A percentile compares a stretch with the other conserved stretches of the same genome.
phyloP scores from a whole-genome alignment of 1,139 yeast species.

The Yamadazyma dushanensis region DNA sequence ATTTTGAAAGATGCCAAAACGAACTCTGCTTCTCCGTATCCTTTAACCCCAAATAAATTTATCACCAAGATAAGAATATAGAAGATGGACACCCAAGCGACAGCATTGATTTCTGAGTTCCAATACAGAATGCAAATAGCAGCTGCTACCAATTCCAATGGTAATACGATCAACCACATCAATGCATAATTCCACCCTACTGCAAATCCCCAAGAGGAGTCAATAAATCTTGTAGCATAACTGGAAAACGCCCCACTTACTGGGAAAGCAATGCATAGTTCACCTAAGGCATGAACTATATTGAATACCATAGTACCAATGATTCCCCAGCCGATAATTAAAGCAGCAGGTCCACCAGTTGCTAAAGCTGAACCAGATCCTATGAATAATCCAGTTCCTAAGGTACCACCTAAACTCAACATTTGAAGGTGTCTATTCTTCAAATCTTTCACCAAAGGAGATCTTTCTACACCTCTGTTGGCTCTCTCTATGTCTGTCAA shows the following conservation, averaged over 20 bases:
- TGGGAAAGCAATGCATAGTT: slow-evolving; percentile 76
- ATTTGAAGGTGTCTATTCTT: slow-evolving; percentile 57
- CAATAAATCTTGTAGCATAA: slow-evolving; percentile 68
- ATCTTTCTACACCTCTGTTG: slow-evolving; percentile 24
- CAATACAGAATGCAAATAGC: slow-evolving; percentile 68
- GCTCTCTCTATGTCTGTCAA: slow-evolving; percentile 30
- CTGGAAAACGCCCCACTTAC: slow-evolving; percentile 78
- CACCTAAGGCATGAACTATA: slow-evolving; percentile 85
- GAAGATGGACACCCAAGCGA: slow-evolving; percentile 64
- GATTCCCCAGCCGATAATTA: slow-evolving; percentile 66
- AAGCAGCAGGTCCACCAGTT: slow-evolving; percentile 80
- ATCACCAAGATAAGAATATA: slow-evolving; percentile 55
- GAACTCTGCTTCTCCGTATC: slow-evolving; percentile 76
- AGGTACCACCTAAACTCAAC: slow-evolving; percentile 66
- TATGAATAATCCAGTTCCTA: slow-evolving; percentile 70
- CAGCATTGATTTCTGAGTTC: slow-evolving; percentile 60
- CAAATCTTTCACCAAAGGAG: slow-evolving; percentile 41
- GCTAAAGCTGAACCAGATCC: slow-evolving; percentile 71
- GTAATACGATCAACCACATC: slow-evolving; percentile 77
- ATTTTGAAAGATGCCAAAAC: slow-evolving; percentile 59
- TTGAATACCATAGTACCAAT: slow-evolving; percentile 71
- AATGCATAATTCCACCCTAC: slow-evolving; percentile 80
- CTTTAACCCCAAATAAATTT: slow-evolving; percentile 69
- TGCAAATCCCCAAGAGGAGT: slow-evolving; percentile 76
- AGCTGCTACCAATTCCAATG: slow-evolving; percentile 76